These are phyloP conservation scores for Stemphylium beticola DNA, from an alignment of 2,329 filamentous ascomycete species.

Conservation along the genomic window DNA sequence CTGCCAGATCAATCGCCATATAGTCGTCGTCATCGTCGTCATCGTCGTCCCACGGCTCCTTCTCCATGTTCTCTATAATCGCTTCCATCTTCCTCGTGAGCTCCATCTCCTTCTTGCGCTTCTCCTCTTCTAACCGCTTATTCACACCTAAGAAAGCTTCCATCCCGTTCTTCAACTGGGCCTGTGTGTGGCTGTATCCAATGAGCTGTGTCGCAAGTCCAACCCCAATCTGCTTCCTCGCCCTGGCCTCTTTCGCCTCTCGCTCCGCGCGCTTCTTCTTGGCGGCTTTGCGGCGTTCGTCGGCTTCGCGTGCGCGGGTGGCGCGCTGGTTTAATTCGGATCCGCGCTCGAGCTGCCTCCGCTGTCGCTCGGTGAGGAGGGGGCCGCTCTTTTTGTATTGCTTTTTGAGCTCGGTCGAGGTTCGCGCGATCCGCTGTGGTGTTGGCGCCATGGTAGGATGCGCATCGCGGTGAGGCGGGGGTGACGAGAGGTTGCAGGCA, in stretches of 20 bases:
- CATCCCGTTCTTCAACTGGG: constrained; percentile 47
- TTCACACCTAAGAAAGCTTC: constrained; percentile 42
- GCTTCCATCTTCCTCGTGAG: constrained; percentile 29
- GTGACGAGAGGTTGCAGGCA: neutral
- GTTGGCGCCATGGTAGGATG: constrained; percentile 30
- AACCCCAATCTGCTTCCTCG: constrained; percentile 38
- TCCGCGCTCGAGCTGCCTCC: constrained; percentile 40
- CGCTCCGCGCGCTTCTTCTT: constrained; percentile 41
- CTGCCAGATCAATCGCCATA: constrained; percentile 19
- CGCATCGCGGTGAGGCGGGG: constrained; percentile 10
- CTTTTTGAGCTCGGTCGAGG: constrained; percentile 44
- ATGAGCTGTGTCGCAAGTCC: constrained; percentile 49
- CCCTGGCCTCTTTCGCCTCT: constrained; percentile 40
- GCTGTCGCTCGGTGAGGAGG: constrained; percentile 32
- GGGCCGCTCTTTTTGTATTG: constrained; percentile 40
- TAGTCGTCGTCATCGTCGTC: constrained; percentile 23
- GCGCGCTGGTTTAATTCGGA: constrained; percentile 43
- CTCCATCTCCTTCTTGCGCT: constrained; percentile 25
- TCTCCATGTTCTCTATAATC: constrained; percentile 31
- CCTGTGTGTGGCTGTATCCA: constrained; percentile 49
- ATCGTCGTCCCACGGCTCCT: constrained; percentile 44
- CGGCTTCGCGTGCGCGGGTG: constrained; percentile 37
- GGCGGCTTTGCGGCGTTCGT: constrained; percentile 35
- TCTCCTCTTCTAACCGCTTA: constrained; percentile 31
- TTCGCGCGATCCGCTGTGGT: constrained; percentile 39